Evolutionary conservation across 129 eudicot species (phyloP), one percentile per base, ranked within the genome.

Genomic region (Gnaphalium uliginosum): DNA sequence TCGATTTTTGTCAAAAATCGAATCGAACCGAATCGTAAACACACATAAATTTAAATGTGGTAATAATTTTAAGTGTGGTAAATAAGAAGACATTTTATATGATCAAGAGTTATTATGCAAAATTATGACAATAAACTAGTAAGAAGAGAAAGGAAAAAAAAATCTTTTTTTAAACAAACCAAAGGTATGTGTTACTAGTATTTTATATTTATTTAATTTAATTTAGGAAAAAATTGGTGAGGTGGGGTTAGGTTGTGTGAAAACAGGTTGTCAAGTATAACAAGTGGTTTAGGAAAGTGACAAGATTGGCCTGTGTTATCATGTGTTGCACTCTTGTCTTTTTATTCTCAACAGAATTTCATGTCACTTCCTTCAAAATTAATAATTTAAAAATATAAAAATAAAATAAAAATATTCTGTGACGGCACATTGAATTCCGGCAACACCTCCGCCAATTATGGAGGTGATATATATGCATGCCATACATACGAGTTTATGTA

Each of bases 321-420:
- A 79, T 79, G 83, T 73, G 83, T 32, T 65, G 69, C 21, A 54
- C 68, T 72, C 69, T 72, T 79, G 78, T 79, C 74, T 65, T 79
- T 25, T 79, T 79, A 39, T 35, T 41, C 43, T 74, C 25, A 62
- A 78, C 51, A 48, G 81, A 77, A 69, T 77, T 58, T 69, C 30
- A 37, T 19, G 15, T 72, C 51, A 68, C 14, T 18, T 14, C 25
- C 26, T 22, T 60, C 15, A 23, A 11, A 60, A 66, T 4, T 9
- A 62, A 17, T 17, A 35, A 7, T 18, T 2, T 5, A 68, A 62
- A 75, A 21, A 15, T 2, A 27, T 39, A 63, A 3, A 30, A 27
- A 23, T 54, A n/a, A 19, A 54, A 4, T 8, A 51, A 3, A 51
- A 10, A 13, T 11, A 69, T 48, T 69, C 75, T 10, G 17, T 14